A percentile compares a stretch with the other conserved stretches of the same genome.
Evolutionary conservation across 805 yeast species (phyloP).

Genomic region (Henningerozyma blattae): DNA sequence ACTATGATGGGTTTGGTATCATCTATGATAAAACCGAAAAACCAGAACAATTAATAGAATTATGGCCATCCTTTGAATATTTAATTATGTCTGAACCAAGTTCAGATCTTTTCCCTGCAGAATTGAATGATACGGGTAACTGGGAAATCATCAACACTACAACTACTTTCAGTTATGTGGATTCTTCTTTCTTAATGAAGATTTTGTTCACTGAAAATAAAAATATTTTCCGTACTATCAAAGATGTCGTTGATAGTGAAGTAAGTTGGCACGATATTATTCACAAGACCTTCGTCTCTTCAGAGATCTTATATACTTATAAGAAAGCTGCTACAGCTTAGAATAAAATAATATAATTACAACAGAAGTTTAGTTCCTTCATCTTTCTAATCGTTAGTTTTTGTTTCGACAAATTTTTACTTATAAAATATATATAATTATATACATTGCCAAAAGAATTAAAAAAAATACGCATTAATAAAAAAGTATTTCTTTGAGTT

Average conservation of each 20-base stretch:
- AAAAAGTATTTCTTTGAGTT: too few relatives aligned
- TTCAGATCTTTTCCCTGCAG: conserved; percentile 12
- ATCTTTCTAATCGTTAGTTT: too few relatives aligned
- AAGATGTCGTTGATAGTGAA: background rate
- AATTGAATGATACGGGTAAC: conserved; percentile 11
- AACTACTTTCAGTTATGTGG: conserved; percentile 22
- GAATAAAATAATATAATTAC: too few relatives aligned
- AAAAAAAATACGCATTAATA: too few relatives aligned
- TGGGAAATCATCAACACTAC: conserved; percentile 35
- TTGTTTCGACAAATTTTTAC: too few relatives aligned
- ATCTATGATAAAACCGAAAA: conserved; percentile 72
- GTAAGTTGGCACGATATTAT: background rate
- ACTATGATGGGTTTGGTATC: conserved; percentile 22
- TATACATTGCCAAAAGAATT: too few relatives aligned
- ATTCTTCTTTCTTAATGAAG: background rate
- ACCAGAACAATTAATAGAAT: conserved; percentile 20
- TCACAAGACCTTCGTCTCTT: background rate
- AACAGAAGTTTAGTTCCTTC: too few relatives aligned
- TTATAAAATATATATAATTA: too few relatives aligned
- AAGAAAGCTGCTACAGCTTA: background rate
- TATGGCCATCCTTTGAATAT: conserved; percentile 42
- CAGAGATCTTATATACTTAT: background rate
- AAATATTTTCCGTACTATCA: background rate
- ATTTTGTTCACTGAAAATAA: background rate
- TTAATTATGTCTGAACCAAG: conserved; percentile 29